Evolutionary conservation across 352 stramenopile species (phyloP).

Genomic region (Globisporangium solare): DNA sequence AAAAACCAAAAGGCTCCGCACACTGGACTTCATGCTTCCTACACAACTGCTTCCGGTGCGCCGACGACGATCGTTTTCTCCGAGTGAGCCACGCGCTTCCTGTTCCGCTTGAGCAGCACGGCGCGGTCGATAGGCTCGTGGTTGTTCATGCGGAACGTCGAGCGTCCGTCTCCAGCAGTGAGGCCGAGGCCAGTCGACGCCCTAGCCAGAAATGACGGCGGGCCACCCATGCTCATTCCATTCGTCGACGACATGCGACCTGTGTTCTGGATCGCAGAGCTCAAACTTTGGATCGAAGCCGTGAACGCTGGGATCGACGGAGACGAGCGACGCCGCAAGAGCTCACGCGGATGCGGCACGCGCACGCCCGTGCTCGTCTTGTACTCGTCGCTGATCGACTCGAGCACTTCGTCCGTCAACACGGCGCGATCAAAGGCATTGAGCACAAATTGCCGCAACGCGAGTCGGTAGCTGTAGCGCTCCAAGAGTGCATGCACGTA

Average conservation of each 20-base stretch:
- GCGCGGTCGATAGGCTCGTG: slow-evolving; percentile 66
- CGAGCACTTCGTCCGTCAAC: slow-evolving; percentile 75
- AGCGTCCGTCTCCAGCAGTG: slow-evolving; percentile 30
- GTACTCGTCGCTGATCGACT: slow-evolving; percentile 52
- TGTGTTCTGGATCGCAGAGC: slow-evolving; percentile 71
- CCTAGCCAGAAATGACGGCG: slow-evolving; percentile 15
- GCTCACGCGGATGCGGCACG: slow-evolving; percentile 40
- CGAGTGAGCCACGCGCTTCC: slow-evolving; percentile 62
- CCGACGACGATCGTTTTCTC: slow-evolving; percentile 88
- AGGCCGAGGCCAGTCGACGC: slow-evolving; percentile 17
- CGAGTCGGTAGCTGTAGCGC: slow-evolving; percentile 83
- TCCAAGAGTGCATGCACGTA: slow-evolving; percentile 81
- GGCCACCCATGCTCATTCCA: slow-evolving; percentile 13
- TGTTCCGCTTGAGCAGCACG: slow-evolving; percentile 74
- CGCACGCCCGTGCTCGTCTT: slow-evolving; percentile 36
- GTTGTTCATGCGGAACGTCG: slow-evolving; percentile 58
- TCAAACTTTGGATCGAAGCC: slow-evolving; percentile 76
- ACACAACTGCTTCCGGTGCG: slow-evolving; percentile 78
- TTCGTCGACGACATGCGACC: slow-evolving; percentile 54
- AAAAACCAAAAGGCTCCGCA: not conserved
- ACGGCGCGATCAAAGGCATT: slow-evolving; percentile 76
- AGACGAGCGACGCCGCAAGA: slow-evolving; percentile 69
- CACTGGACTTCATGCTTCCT: slow-evolving; percentile 11
- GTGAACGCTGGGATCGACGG: slow-evolving; percentile 88
- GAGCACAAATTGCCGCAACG: slow-evolving; percentile 81